These are phyloP conservation scores for Nannizziopsis arthrosporioides DNA, from an alignment of 2,329 filamentous ascomycete species.

Conservation along the genomic window DNA sequence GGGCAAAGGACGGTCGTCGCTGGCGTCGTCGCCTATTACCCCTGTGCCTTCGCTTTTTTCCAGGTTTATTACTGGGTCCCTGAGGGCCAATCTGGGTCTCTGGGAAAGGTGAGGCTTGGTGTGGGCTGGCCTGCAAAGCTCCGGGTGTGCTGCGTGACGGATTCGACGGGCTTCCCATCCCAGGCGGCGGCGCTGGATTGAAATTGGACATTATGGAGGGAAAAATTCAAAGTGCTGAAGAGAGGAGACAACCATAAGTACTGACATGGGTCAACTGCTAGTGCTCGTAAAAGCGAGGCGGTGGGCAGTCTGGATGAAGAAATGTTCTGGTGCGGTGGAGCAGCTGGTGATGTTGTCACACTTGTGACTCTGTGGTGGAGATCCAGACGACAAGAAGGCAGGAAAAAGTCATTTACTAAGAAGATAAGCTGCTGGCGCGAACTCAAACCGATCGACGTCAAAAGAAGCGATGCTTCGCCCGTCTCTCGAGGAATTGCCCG, in stretches of 20 bases:
- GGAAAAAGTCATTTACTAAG: no score
- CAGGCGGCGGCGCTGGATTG: conserved; percentile 1
- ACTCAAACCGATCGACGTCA: no score
- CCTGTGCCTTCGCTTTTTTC: conserved; percentile 62
- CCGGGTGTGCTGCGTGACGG: neutral
- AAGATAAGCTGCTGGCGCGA: no score
- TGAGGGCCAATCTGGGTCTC: conserved; percentile 10
- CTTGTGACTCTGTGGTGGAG: neutral
- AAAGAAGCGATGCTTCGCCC: no score
- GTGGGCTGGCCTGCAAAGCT: neutral
- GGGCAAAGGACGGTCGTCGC: conserved; percentile 70
- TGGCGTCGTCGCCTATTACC: conserved; percentile 66
- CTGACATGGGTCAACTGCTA: conserved; percentile 5
- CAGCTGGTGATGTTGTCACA: neutral
- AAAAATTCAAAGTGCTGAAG: conserved; percentile 3
- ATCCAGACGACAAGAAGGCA: neutral
- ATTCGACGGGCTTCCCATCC: neutral
- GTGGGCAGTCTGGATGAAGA: neutral
- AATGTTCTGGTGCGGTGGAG: neutral
- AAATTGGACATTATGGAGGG: conserved; percentile 9
- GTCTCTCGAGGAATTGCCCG: no score
- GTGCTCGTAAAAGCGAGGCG: neutral
- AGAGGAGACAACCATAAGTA: neutral
- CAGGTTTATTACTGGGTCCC: neutral
- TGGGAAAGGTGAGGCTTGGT: conserved; percentile 3